Evolutionary conservation across 306 rosid genomes (phyloP), one percentile per base, ranked within the genome.

Genomic region (Pachyrhizus erosus): DNA sequence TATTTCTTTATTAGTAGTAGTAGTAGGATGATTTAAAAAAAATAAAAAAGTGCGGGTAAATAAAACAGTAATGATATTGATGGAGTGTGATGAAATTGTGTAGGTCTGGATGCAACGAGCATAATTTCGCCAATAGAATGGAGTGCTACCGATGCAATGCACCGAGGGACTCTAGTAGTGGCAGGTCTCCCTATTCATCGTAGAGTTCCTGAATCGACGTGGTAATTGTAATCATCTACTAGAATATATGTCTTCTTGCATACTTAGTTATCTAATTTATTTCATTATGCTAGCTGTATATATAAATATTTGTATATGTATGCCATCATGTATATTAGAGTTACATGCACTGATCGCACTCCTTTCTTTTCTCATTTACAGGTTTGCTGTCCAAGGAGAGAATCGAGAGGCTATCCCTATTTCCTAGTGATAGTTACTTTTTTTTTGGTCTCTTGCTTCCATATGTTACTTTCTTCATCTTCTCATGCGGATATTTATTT

Each of bases 31-130:
- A 27, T 61, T 27, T 24, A 12, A 11, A 11, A 9, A 11, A 57
- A 20, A 9, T 2, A 9, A 42, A 31, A 26, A 9, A 57, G 2
- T n/a, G 5, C 5, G 20, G 3, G 55, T 79, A 54, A 55, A 69
- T 79, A 29, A 79, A 79, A 79, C 60, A 40, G 83, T 69, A 31
- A 33, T 31, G 45, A 78, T 8, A 65, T 64, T 64, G 13, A 68
- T 23, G 54, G 24, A 9, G 12, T 15, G 37, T 5, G 52, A 24
- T 9, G 61, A 51, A 83, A 70, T 10, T 72, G 76, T 37, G 76
- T 83, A 93, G 98, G 87, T 89, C 90, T 2, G 97, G 97, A 21
- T 94, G 98, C 83, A 94, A 94, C 77, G 98, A 94, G 87, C 98
- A 94, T 48, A 94, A 94, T 89, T 94, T 92, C 13, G 98, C 98